Conservation (phyloP, 2,329 filamentous ascomycete genomes). For the Sporothrix euskadiensis region DNA sequence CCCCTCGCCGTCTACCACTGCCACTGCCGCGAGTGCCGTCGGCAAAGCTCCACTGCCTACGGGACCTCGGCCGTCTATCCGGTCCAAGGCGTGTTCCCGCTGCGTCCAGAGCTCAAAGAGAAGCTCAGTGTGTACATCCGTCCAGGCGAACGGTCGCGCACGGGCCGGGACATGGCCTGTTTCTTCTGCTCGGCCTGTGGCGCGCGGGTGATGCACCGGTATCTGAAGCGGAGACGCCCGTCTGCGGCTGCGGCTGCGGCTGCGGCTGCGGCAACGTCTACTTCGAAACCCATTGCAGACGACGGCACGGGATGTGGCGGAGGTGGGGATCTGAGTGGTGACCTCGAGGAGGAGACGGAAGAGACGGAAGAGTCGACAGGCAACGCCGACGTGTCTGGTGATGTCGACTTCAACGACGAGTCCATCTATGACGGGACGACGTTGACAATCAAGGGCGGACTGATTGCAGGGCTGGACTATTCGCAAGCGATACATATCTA, state of each 20-base stretch:
- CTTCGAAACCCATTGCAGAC: neutral
- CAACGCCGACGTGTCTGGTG: too few relatives aligned
- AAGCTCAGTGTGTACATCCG: slow-evolving; percentile 26
- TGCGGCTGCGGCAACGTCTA: neutral
- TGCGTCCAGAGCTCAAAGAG: slow-evolving; percentile 11
- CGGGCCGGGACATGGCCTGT: slow-evolving; percentile 31
- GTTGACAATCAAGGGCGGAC: slow-evolving; percentile 51
- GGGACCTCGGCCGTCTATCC: slow-evolving; percentile 33
- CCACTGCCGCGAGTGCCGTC: slow-evolving; percentile 67
- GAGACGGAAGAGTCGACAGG: neutral
- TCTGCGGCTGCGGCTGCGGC: neutral
- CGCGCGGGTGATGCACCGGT: slow-evolving; percentile 50
- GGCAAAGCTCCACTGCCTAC: slow-evolving; percentile 58
- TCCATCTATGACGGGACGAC: slow-evolving; percentile 43
- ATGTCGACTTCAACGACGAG: slow-evolving; percentile 30
- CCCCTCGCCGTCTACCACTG: slow-evolving; percentile 70
- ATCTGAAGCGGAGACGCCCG: neutral
- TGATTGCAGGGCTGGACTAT: slow-evolving; percentile 45
- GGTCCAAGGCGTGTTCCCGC: slow-evolving; percentile 25
- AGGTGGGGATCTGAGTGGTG: slow-evolving; percentile 9
- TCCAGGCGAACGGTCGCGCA: slow-evolving; percentile 22
- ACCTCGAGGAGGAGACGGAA: neutral
- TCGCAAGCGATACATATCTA: slow-evolving; percentile 48
- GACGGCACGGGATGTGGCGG: slow-evolving; percentile 18
- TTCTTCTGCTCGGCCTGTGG: slow-evolving; percentile 43